Percentiles rank a stretch among this genome's conserved stretches.
Conservation (phyloP, 2,329 filamentous ascomycete genomes). For the Boeremia lycopersici region DNA sequence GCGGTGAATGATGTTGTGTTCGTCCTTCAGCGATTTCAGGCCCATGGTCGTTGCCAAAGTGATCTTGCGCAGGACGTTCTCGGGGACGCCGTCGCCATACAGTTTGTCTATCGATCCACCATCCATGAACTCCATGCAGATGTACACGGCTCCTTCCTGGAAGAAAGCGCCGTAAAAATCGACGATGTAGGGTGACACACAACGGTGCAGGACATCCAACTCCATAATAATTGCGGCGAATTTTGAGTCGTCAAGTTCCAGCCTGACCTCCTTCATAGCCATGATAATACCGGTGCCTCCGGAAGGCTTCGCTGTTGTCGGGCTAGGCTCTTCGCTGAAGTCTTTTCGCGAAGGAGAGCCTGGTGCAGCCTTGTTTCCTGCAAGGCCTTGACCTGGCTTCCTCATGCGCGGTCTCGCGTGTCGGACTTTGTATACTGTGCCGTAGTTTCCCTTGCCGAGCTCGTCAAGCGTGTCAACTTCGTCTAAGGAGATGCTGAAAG, state of each 20-base stretch:
- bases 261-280: conserved; percentile 98
- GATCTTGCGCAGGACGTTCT: conserved; percentile 86
- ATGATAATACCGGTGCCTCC: conserved; percentile 78
- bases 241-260: conserved; percentile 95
- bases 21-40: conserved; percentile 90
- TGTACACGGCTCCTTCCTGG: conserved; percentile 98
- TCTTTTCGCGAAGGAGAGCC: conserved; percentile 43
- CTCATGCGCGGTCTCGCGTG: conserved; percentile 75
- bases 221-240: conserved; percentile 98
- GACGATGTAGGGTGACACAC: conserved; percentile 93
- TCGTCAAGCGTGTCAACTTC: conserved; percentile 94
- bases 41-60: conserved; percentile 89
- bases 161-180: conserved; percentile 99
- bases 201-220: conserved; percentile 92
- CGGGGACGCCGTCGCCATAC: conserved; percentile 87
- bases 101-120: conserved; percentile 97
- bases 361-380: conserved; percentile 60
- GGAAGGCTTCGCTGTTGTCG: conserved; percentile 39
- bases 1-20: conserved; percentile 98
- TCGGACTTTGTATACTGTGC: conserved; percentile 94
- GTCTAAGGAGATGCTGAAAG: conserved; percentile 92
- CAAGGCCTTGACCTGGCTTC: conserved; percentile 63
- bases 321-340: conserved; percentile 45
- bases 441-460: conserved; percentile 96
- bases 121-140: conserved; percentile 99